A percentile compares a stretch with the other conserved stretches of the same genome.
Conservation (phyloP, 1,284 basidiomycete genomes). For the Heterobasidion occidentale region DNA sequence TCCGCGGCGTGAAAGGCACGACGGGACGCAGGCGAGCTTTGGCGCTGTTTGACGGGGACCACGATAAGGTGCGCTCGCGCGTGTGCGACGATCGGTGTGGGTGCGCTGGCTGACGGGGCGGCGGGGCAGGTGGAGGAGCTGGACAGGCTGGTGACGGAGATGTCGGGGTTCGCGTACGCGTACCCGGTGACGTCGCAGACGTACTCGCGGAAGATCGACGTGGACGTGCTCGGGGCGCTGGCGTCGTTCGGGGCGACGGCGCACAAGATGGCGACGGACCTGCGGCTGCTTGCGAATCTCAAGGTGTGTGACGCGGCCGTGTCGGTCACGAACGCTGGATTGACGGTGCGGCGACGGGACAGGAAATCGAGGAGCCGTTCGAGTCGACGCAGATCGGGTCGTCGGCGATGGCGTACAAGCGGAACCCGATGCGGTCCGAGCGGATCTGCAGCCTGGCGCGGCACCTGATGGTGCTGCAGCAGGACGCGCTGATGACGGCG, state of each 20-base stretch:
- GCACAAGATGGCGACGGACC: slow-evolving; percentile 97
- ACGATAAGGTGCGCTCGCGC: slow-evolving; percentile 67
- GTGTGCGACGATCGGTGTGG: too few relatives aligned
- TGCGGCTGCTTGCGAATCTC: slow-evolving; percentile 85
- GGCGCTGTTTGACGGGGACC: slow-evolving; percentile 91
- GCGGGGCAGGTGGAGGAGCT: slow-evolving; percentile 72
- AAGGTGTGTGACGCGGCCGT: slow-evolving; percentile 43
- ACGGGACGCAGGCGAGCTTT: slow-evolving; percentile 99
- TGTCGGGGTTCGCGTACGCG: slow-evolving; percentile 89
- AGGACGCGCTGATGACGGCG: slow-evolving; percentile 89
- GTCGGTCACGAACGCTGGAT: background rate
- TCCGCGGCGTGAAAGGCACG: slow-evolving; percentile 98
- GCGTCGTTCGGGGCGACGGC: slow-evolving; percentile 93
- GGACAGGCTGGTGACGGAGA: slow-evolving; percentile 82
- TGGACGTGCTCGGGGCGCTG: slow-evolving; percentile 86
- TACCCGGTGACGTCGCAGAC: slow-evolving; percentile 99
- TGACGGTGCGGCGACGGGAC: background rate
- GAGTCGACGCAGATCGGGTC: slow-evolving; percentile 99
- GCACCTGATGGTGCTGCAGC: slow-evolving; percentile 89
- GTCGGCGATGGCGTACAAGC: slow-evolving; percentile 99
- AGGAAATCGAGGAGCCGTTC: slow-evolving; percentile 98
- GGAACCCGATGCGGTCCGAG: slow-evolving; percentile 99
- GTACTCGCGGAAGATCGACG: slow-evolving; percentile 96
- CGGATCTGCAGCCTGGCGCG: slow-evolving; percentile 92
- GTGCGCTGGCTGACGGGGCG: too few relatives aligned